Base-by-base conservation (phyloP, 441 rosid species). In the Eruca vesicaria region DNA sequence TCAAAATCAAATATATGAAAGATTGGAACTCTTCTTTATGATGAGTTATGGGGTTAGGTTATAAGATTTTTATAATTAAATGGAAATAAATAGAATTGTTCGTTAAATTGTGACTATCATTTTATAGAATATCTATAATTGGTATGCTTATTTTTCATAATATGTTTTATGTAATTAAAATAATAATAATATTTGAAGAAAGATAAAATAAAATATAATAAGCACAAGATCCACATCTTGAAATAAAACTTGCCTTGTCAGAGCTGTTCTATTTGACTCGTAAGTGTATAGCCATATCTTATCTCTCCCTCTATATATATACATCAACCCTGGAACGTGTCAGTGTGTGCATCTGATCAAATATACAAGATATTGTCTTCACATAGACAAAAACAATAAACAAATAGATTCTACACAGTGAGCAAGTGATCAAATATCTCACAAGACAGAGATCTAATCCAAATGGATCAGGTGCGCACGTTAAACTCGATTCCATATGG, bases 171-270 rank as follows among this genome's bases (percentile, higher is more conserved):
- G 23, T 18, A 50, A 18, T 16, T 1, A 20, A 50, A 18, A 50
- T 50, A 3, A 50, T 50, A 16, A 18, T 29, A 29, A 29, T 50
- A 16, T 16, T 18, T 20, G 19, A 8, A 8, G 16, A 33, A 5
- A 1, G 16, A 28, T 0, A n/a, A 16, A 50, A 50, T 18, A 29
- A 56, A 63, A 41, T 28, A 36, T 72, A 45, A 32, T 1, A 60
- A 58, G 57, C 50, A 78, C 62, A 62, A 78, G 66, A 56, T 33
- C 78, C 78, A 78, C 52, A 73, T 72, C 74, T 38, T 78, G 52
- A 68, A 67, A 20, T 31, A 67, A 78, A 72, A 62, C 63, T 36
- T 68, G 78, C 71, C 67, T 68, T 73, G 71, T 78, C 67, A 68
- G 65, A 68, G 73, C 52, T 71, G 72, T 58, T 28, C 58, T 50